Base-by-base conservation (phyloP, 257 asterid species). In the Fraxinus excelsior region DNA sequence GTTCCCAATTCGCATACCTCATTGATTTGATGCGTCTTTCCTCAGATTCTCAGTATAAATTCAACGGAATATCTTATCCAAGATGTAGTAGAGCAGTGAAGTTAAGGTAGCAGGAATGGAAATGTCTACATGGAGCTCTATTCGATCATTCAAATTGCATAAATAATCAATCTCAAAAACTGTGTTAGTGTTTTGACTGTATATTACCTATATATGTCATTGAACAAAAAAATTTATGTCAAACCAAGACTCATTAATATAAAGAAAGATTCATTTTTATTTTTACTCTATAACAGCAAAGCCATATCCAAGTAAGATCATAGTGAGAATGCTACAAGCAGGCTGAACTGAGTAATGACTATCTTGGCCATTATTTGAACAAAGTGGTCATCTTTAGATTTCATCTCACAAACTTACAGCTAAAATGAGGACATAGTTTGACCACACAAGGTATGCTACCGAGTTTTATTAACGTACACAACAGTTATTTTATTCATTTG, bases 381-480 rank as follows among this genome's bases (percentile, higher is more conserved):
- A 21, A 56, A 58, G 66, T 58, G 28, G 12, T 31, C 25, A 58
- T 21, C 66, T 21, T 58, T 10, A 19, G 28, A 58, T 23, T 58
- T 46, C n/a, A n/a, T 58, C 66, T 58, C 31, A 21, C 66, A 4
- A 7, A 21, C 23, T 58, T 9, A 58, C 66, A 58, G 6, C 25
- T n/a, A 58, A 58, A 58, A 58, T 6, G 25, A 58, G 14, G 66
- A 7, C 66, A 7, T n/a, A 58, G 28, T 58, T 58, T 8, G 31
- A 58, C 31, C 1, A 21, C 14, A 58, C 1, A 21, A 58, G 66
- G 44, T 46, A 56, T 56, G 71, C 62, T 76, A 56, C 49, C 60
- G 56, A 35, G 40, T 70, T 49, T 44, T 71, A 34, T 14, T 46
- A 35, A 77, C 28, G 72, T 65, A 75, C 64, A 53, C 60, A 53